Base-by-base conservation (phyloP, 208 protist species). In the Trypanosoma mega region DNA sequence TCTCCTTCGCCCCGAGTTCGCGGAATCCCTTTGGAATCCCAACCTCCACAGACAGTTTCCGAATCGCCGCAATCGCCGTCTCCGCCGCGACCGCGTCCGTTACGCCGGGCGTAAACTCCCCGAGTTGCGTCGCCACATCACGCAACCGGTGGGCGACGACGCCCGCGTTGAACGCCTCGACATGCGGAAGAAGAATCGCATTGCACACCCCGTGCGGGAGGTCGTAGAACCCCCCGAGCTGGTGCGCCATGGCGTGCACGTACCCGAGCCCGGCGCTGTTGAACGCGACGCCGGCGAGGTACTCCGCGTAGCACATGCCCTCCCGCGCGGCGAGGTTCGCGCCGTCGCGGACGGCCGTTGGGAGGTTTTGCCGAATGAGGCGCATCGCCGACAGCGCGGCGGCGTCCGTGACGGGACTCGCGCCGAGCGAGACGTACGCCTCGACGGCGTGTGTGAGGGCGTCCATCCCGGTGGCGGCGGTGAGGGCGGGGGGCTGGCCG, bases 251-350 rank as follows among this genome's bases (percentile, higher is more conserved):
- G 18, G 87, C 87, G 61, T 97, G 92, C 56, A 86, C 82, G 63
- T 92, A 86, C 47, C 87, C 92, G 23, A 97, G 75, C 36, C 90
- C 87, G 12, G 85, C 87, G 64, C 86, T 94, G 67, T 89, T 85
- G 69, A 97, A 97, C 39, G 92, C 92, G 78, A 97, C 94, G 29
- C 92, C 92, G 33, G 90, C 90, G 30, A 97, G 73, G 50, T 75
- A 83, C 64, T 92, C 72, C 2, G 84, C 88, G 53, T 90, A 82
- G 60, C 85, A 83, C 82, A 97, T 94, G 58, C 81, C 78, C 68
- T 88, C 80, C 29, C 90, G 75, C 0, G 90, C 82, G 24, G 34
- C 64, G 23, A 72, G 59, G 49, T 87, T 59, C 44, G 43, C 72
- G 39, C 76, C 76, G 27, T 89, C 55, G 63, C 71, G 53, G 24